Evolutionary conservation across 768 basidiomycete species (phyloP).

Genomic region (Suillus hirtellus): DNA sequence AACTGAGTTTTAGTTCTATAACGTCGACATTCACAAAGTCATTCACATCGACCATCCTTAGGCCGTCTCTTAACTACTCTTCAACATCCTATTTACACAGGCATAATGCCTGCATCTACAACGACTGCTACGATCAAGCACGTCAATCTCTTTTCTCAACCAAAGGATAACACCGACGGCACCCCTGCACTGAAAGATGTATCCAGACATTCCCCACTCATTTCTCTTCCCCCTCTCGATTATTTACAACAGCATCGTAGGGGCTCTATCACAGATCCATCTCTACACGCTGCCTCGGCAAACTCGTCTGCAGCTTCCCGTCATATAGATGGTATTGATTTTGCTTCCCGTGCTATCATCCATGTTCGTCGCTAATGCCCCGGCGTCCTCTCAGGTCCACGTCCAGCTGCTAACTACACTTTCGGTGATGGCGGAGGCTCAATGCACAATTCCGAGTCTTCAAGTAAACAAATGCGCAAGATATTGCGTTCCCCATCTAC

Average conservation of each 20-base stretch:
- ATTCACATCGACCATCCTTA: conserved; percentile 16
- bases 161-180: conserved; percentile 20
- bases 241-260: conserved; percentile 79
- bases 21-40: conserved; percentile 29
- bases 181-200: conserved; percentile 30
- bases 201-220: conserved; percentile 50
- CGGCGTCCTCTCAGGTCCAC: conserved; percentile 44
- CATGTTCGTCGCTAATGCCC: conserved; percentile 28
- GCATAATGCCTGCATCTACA: conserved; percentile 15
- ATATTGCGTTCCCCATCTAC: conserved; percentile 59
- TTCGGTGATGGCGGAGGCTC: conserved; percentile 53
- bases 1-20: conserved; percentile 26
- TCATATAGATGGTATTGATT: conserved; percentile 25
- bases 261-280: conserved; percentile 83
- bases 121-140: conserved; percentile 15
- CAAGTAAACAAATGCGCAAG: conserved; percentile 47
- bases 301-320: conserved; percentile 20
- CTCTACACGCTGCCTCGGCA: conserved; percentile 60
- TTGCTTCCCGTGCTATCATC: conserved; percentile 14
- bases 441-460: conserved; percentile 41
- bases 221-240: conserved; percentile 74
- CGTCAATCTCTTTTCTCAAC: conserved; percentile 10
- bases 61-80: conserved; percentile 8
- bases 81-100: conserved; percentile 12
- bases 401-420: conserved; percentile 66